Evolutionary conservation across 805 yeast genomes (phyloP), one percentile per base, ranked within the genome.

Genomic region (Maudiozyma turicensis): DNA sequence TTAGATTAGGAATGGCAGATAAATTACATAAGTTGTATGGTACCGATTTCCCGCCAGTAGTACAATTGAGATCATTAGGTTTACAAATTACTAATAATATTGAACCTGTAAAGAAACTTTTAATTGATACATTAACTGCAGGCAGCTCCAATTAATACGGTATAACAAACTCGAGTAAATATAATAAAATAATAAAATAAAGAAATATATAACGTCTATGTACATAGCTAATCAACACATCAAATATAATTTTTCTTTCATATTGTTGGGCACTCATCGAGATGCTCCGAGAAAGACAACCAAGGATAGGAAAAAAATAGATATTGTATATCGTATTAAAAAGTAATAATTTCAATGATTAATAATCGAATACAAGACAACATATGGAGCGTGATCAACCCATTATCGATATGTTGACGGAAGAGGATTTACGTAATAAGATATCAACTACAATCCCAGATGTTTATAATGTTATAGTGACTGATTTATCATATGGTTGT

Each of bases 1-100:
- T 78, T 46, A 68, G 90, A 54, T 69, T 93, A 44, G 97, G 97
- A 0, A 83, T 86, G 34, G 93, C 93, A 44, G 99, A 93, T 66
- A 89, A 89, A 66, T 69, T 93, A 51, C 95, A 90, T 68, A 93
- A 91, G 67, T 68, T 93, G 29, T 91, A 90, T 61, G 73, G 87
- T 6, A 81, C 86, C 1, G 86, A 81, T 54, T 77, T 73, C 51
- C 72, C 73, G 43, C 95, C 96, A 0, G 56, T 91, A 5, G 96
- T 90, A 32, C 74, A 78, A 41, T 67, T 82, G 33, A 74, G 98
- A 58, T 78, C 91, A 0, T 56, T 82, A 29, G 99, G 99, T 0
- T 75, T 91, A 56, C 81, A 80, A 50, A 54, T 80, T 1, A 73
- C 89, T 40, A 84, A 91, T 64, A 72, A 71, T 43, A 53, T 86